Evolutionary conservation across 176 grass and related monocot genomes (phyloP).

Genomic region (Panicum miliaceum): DNA sequence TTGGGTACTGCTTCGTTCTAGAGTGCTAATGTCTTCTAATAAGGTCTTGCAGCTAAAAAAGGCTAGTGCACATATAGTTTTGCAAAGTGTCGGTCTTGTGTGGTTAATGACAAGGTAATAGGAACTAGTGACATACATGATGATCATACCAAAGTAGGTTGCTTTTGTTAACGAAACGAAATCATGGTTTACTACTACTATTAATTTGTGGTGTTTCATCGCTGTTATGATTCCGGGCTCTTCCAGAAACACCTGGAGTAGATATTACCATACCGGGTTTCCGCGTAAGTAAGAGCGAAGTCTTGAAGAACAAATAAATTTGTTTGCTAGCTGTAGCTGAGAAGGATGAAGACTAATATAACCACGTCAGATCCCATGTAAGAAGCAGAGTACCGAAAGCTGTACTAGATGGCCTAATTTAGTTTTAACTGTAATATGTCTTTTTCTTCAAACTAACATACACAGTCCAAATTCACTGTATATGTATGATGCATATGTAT

Average conservation of each 20-base stretch:
- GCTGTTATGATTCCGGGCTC: neutral
- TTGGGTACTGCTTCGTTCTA: conserved; percentile 15
- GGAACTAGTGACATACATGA: neutral
- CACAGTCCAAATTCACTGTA: neutral
- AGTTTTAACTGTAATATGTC: neutral
- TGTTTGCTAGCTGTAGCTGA: neutral
- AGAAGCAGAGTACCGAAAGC: neutral
- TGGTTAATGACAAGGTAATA: conserved; percentile 21
- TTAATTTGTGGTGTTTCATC: neutral
- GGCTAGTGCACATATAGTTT: neutral
- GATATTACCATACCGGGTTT: conserved; percentile 6
- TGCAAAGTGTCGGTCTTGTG: neutral
- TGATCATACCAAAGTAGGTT: conserved; percentile 25
- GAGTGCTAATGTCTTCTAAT: neutral
- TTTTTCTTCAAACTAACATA: neutral
- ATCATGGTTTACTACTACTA: conserved; percentile 17
- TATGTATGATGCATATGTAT: neutral
- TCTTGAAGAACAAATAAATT: neutral
- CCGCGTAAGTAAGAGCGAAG: conserved; percentile 24
- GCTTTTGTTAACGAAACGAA: conserved; percentile 5
- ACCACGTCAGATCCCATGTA: neutral
- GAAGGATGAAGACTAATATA: neutral
- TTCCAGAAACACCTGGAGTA: conserved; percentile 22
- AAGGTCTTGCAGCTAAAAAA: too few species aligned
- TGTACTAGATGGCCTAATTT: neutral